A percentile compares a stretch with the other conserved stretches of the same genome.
Evolutionary conservation across 2,329 filamentous ascomycete species (phyloP).

Genomic region (Trichoderma sp.): DNA sequence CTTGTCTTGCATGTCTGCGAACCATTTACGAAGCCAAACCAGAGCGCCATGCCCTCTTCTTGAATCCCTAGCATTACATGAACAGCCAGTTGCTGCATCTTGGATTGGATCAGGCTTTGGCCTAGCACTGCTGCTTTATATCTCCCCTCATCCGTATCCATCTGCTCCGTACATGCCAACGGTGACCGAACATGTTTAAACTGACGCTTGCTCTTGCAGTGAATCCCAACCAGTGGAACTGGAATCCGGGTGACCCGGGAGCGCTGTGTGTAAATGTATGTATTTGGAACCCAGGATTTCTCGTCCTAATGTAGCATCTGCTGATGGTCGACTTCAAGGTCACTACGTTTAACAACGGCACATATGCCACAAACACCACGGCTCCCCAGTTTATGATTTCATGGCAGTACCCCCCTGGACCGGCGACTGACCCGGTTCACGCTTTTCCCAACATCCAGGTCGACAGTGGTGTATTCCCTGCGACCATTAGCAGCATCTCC

Average conservation of each 20-base stretch:
- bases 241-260: conserved; percentile 37
- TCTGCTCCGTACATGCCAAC: background rate
- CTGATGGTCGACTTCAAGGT: conserved; percentile 34
- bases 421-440: conserved; percentile 46
- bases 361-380: conserved; percentile 44
- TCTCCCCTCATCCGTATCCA: background rate
- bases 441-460: conserved; percentile 54
- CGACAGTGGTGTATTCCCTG: conserved; percentile 42
- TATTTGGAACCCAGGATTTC: conserved; percentile 19
- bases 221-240: conserved; percentile 56
- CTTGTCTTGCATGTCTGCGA: background rate
- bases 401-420: conserved; percentile 48
- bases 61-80: no score
- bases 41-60: background rate
- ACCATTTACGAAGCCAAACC: background rate
- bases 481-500: conserved; percentile 37
- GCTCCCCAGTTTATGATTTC: conserved; percentile 51
- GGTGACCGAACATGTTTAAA: background rate
- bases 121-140: background rate
- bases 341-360: conserved; percentile 47
- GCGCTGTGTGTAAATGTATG: conserved; percentile 53
- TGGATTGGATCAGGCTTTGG: no score
- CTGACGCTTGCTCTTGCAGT: conserved; percentile 33
- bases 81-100: background rate
- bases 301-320: background rate